Base-by-base conservation (phyloP, 2,329 filamentous ascomycete genomes). In the Colletotrichum navitas region DNA sequence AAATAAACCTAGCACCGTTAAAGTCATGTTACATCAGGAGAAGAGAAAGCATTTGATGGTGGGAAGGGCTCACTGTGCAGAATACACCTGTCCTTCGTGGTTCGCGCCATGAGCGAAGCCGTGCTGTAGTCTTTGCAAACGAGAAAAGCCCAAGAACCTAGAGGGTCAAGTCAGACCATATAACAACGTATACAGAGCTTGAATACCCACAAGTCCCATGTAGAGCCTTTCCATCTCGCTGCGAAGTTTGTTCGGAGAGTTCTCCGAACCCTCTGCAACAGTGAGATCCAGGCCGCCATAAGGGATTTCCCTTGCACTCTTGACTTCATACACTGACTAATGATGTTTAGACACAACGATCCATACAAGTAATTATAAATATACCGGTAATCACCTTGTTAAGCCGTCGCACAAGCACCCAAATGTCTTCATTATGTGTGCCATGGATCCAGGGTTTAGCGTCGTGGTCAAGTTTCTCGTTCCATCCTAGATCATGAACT, bases 51-150 rank as follows among this genome's bases (percentile, higher is more conserved):
- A 26, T 7, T n/a, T 10, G 1, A 3, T 34, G 39, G n/a, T 59
- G 55, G 16, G 6, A 36, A n/a, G 26, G 24, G 75, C 82, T 71
- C 76, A 85, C 87, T 10, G 82, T 79, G 74, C 85, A 88, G 76
- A 91, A 91, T 63, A 80, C 82, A 1, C 84, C 81, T 8, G 90
- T 91, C 60, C 90, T 82, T 64, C 84, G 82, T 10, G 83, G 85
- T 77, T 92, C 90, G 26, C 85, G 83, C 90, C 90, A 92, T 24
- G 88, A 90, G 64, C 90, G 84, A 29, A 92, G 76, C 54, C 90
- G 83, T 49, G 85, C 86, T 68, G 91, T 83, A 70, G 91, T 89
- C 74, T 91, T 90, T 41, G 83, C 81, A 64, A 86, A 85, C 2
- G 80, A 83, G 72, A 89, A 84, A 59, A 90, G 61, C 21, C 87